Evolutionary conservation across 1,139 yeast genomes (phyloP).

Genomic region (Geotrichum europaeum): DNA sequence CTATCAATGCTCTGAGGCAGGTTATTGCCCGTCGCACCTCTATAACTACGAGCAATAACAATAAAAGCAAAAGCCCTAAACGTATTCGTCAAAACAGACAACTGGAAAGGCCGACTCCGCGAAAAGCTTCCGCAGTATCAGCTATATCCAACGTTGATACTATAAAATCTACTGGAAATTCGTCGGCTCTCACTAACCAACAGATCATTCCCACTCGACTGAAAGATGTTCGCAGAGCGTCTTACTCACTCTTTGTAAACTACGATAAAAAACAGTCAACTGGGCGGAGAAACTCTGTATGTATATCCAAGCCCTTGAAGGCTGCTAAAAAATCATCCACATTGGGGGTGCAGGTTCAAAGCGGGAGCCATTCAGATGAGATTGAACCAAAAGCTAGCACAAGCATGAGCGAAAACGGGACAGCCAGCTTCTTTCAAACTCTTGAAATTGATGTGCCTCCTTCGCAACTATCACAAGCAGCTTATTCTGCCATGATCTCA

Average conservation of each 20-base stretch:
- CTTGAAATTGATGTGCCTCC: neutral
- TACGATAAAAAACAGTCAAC: neutral
- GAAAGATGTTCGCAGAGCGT: neutral
- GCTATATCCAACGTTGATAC: neutral
- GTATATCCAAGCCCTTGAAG: neutral
- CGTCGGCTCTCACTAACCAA: neutral
- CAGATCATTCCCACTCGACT: neutral
- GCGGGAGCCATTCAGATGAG: neutral
- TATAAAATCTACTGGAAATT: neutral
- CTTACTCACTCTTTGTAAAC: neutral
- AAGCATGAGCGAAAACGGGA: neutral
- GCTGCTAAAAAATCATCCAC: neutral
- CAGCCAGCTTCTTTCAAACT: neutral
- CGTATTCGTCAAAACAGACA: neutral
- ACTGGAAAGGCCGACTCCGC: neutral
- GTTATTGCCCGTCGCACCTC: constrained; percentile 11
- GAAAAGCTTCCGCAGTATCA: neutral
- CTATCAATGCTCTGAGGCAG: constrained; percentile 12
- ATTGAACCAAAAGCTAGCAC: neutral
- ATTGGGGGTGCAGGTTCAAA: neutral
- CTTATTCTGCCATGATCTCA: neutral
- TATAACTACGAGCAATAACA: neutral
- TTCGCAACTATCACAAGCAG: neutral
- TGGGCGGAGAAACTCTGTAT: neutral
- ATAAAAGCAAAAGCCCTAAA: neutral